Percentiles rank a stretch among this genome's conserved stretches.
Conservation (phyloP, 2,329 filamentous ascomycete species). For the Fusarium drepaniforme region DNA sequence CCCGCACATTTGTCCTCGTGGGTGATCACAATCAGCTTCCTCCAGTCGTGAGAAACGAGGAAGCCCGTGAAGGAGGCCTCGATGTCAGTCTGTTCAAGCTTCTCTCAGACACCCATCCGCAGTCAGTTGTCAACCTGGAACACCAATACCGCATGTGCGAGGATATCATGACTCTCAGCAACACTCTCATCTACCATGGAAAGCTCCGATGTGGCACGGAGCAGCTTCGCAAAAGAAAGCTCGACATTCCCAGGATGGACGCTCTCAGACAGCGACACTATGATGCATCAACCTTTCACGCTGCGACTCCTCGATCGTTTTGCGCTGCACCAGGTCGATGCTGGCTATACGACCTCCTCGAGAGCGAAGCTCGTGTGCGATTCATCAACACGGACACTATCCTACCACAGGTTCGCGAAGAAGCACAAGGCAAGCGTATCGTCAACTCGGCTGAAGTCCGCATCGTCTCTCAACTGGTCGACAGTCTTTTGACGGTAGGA, state of each 20-base stretch:
- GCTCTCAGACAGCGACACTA: slow-evolving; percentile 72
- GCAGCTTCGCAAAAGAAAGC: slow-evolving; percentile 75
- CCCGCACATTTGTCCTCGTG: slow-evolving; percentile 91
- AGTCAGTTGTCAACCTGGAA: slow-evolving; percentile 89
- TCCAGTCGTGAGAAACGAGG: slow-evolving; percentile 92
- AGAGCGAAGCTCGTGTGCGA: slow-evolving; percentile 79
- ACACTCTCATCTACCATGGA: slow-evolving; percentile 92
- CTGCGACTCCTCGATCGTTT: slow-evolving; percentile 59
- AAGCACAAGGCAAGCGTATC: slow-evolving; percentile 84
- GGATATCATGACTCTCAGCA: slow-evolving; percentile 95
- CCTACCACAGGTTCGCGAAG: slow-evolving; percentile 73
- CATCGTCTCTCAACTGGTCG: slow-evolving; percentile 83
- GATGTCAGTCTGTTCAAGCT: slow-evolving; percentile 96
- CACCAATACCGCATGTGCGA: slow-evolving; percentile 99
- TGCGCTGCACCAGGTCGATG: slow-evolving; percentile 71
- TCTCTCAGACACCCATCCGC: slow-evolving; percentile 88
- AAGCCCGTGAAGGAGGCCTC: slow-evolving; percentile 85
- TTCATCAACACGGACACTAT: slow-evolving; percentile 92
- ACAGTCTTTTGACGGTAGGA: slow-evolving; percentile 80
- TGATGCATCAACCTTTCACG: slow-evolving; percentile 59
- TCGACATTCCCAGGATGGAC: slow-evolving; percentile 75
- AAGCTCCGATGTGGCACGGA: slow-evolving; percentile 89
- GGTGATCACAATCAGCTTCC: slow-evolving; percentile 97
- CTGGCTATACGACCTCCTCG: slow-evolving; percentile 81
- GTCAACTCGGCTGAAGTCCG: slow-evolving; percentile 88